Conservation (phyloP, 2,329 filamentous ascomycete species). For the Aspergillus fumigatiaffinis region DNA sequence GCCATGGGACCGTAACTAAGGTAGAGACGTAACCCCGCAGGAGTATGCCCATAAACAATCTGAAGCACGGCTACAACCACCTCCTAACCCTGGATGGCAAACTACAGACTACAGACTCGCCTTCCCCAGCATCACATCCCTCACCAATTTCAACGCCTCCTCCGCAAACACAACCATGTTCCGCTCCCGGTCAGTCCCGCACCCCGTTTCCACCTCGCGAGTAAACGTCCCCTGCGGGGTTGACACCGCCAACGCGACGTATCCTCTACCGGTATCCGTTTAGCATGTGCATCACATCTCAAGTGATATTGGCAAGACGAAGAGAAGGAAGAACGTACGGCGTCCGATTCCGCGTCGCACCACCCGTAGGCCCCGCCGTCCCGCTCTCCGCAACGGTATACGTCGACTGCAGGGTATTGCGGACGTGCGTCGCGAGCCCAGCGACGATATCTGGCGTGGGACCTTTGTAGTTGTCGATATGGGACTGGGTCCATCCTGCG, state of each 20-base stretch:
- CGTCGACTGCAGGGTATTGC: conserved; percentile 52
- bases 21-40: no score
- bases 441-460: conserved; percentile 57
- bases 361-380: conserved; percentile 61
- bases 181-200: conserved; percentile 47
- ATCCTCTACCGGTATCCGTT: conserved; percentile 42
- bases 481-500: conserved; percentile 57
- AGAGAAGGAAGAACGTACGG: conserved; percentile 10
- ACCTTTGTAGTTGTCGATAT: conserved; percentile 53
- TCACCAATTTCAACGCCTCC: conserved; percentile 54
- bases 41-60: neutral
- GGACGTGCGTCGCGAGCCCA: conserved; percentile 53
- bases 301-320: neutral
- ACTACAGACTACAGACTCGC: conserved; percentile 15
- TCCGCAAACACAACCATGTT: conserved; percentile 63
- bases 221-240: conserved; percentile 49
- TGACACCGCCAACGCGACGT: conserved; percentile 61
- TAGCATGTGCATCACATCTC: neutral
- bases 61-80: no score
- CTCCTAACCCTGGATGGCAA: no score
- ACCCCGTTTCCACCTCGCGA: conserved; percentile 55
- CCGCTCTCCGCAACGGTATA: conserved; percentile 59
- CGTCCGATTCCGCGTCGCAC: conserved; percentile 53
- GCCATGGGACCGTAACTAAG: no score
- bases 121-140: conserved; percentile 49